These are phyloP conservation scores for Pestalotiopsis sp. DNA, from an alignment of 2,329 filamentous ascomycete genomes.

Conservation along the genomic window DNA sequence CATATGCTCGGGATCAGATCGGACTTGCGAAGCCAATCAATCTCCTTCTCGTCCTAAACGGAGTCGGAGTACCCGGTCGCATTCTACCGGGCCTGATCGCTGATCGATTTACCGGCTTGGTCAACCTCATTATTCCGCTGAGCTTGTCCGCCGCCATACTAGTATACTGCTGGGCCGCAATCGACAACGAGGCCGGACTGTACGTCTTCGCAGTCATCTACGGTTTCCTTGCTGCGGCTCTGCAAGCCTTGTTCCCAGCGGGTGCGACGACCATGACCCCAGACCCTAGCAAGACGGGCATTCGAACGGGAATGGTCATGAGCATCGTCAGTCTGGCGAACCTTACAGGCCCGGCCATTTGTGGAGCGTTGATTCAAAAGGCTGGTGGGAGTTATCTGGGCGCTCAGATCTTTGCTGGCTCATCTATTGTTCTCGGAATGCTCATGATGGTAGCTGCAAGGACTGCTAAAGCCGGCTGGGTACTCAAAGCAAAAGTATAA, in stretches of 20 bases:
- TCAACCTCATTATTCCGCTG: slow-evolving; percentile 52
- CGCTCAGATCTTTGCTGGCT: slow-evolving; percentile 15
- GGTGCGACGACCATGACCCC: slow-evolving; percentile 18
- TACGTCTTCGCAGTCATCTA: slow-evolving; percentile 23
- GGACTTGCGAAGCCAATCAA: slow-evolving; percentile 42
- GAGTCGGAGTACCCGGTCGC: slow-evolving; percentile 47
- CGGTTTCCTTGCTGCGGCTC: slow-evolving; percentile 15
- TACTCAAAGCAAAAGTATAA: background rate
- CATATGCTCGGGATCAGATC: slow-evolving; percentile 43
- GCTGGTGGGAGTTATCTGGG: slow-evolving; percentile 12
- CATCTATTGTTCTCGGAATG: slow-evolving; percentile 16
- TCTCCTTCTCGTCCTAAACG: slow-evolving; percentile 47
- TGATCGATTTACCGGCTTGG: slow-evolving; percentile 48
- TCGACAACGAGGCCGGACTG: slow-evolving; percentile 25
- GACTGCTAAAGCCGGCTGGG: slow-evolving; percentile 3
- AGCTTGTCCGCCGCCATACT: slow-evolving; percentile 24
- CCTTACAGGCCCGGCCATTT: slow-evolving; percentile 16
- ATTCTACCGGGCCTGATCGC: slow-evolving; percentile 47
- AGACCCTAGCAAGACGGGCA: slow-evolving; percentile 16
- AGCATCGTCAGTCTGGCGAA: slow-evolving; percentile 17
- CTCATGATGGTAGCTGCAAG: slow-evolving; percentile 15
- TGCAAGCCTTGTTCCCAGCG: slow-evolving; percentile 18
- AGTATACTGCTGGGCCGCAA: slow-evolving; percentile 33
- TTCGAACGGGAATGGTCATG: slow-evolving; percentile 16
- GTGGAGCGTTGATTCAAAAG: slow-evolving; percentile 14